A percentile compares a stretch with the other conserved stretches of the same genome.
phyloP scores from a whole-genome alignment of 1,139 yeast genomes.

The Candida tropicalis region DNA sequence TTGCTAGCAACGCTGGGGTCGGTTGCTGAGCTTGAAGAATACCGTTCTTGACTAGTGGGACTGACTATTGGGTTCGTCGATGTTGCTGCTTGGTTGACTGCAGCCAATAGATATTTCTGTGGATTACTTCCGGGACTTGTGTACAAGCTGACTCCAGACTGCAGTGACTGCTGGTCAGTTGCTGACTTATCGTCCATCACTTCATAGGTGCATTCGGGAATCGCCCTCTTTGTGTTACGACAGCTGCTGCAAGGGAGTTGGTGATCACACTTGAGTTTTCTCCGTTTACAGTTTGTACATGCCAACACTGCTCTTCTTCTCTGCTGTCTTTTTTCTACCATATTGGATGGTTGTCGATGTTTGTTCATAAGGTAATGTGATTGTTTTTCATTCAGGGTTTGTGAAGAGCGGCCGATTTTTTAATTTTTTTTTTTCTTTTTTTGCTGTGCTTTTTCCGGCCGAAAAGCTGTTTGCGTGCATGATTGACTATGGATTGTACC shows the following conservation, averaged over 20 bases:
- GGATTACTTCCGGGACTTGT: no score
- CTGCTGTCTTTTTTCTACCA: neutral
- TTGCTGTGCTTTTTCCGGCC: no score
- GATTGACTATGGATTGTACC: no score
- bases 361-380: no score
- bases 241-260: neutral
- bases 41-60: neutral
- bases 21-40: neutral
- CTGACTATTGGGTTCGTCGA: neutral
- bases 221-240: neutral
- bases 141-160: no score
- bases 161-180: no score
- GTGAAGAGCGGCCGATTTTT: no score
- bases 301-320: neutral
- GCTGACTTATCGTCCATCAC: neutral
- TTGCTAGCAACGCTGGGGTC: neutral
- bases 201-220: neutral
- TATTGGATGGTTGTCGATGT: no score
- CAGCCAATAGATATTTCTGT: no score
- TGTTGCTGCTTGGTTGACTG: neutral
- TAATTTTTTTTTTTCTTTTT: no score
- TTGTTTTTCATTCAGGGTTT: no score
- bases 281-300: neutral
- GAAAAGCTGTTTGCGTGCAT: no score
- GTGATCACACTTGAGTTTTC: conserved; percentile 2